A percentile compares a stretch with the other conserved stretches of the same genome.
These are phyloP conservation scores for Eucalyptus tenuipes DNA, from an alignment of 345 rosid genomes.

Conservation along the genomic window DNA sequence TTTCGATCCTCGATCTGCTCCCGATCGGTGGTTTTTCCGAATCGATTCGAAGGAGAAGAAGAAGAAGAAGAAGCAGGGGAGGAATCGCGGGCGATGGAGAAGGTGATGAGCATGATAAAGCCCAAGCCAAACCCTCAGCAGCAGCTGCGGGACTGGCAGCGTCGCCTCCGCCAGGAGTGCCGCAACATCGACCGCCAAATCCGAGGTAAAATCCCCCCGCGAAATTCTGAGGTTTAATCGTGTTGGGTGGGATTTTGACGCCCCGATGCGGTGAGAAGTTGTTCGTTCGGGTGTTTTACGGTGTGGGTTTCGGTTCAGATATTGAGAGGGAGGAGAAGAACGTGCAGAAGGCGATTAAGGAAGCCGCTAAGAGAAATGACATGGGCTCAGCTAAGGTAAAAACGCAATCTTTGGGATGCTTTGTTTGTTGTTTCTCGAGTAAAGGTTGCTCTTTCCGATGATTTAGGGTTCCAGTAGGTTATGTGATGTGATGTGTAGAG, in stretches of 20 bases:
- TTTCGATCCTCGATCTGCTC: background rate
- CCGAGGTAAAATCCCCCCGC: constrained; percentile 26
- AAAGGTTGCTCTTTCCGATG: background rate
- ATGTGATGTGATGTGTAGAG: background rate
- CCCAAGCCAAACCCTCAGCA: constrained; percentile 78
- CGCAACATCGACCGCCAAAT: constrained; percentile 93
- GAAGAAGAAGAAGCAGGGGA: background rate
- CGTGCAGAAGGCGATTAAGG: constrained; percentile 84
- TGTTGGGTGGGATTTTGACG: background rate
- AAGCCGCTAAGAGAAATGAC: constrained; percentile 87
- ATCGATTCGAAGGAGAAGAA: background rate
- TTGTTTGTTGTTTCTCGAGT: background rate
- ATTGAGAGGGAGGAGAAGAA: constrained; percentile 79
- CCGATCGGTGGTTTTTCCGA: background rate
- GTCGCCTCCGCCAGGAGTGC: constrained; percentile 77
- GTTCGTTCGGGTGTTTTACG: background rate
- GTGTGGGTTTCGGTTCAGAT: constrained; percentile 31
- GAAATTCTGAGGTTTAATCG: background rate
- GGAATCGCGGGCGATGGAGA: constrained; percentile 36
- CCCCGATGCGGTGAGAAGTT: background rate
- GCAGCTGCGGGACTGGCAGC: constrained; percentile 85
- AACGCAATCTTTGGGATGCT: background rate
- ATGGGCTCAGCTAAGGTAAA: constrained; percentile 82
- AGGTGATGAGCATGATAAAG: constrained; percentile 68
- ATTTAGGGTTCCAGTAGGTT: background rate